phyloP scores from a whole-genome alignment of 352 stramenopile genomes.

The Aphanomyces stellatus region DNA sequence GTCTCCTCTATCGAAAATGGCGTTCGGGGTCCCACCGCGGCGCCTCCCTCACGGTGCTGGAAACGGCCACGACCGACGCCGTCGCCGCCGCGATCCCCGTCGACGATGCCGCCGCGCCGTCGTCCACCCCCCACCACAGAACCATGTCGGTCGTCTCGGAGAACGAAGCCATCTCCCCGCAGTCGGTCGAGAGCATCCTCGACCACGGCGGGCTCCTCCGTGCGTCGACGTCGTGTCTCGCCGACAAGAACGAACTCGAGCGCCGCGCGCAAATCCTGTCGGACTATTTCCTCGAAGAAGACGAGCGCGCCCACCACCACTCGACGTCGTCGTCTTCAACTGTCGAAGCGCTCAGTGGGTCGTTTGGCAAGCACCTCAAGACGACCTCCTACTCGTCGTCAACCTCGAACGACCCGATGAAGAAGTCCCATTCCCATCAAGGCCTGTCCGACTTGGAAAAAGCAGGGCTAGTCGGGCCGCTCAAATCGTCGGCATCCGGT shows the following conservation, averaged over 20 bases:
- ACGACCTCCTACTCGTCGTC: slow-evolving; percentile 11
- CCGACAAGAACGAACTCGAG: not conserved
- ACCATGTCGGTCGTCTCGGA: not conserved
- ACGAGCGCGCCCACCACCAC: not conserved
- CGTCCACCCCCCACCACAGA: not conserved
- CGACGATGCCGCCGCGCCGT: not conserved
- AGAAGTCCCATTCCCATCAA: slow-evolving; percentile 72
- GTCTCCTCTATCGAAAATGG: slow-evolving; percentile 73
- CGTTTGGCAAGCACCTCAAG: slow-evolving; percentile 39
- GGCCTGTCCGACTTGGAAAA: slow-evolving; percentile 75
- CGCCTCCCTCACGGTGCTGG: slow-evolving; percentile 19
- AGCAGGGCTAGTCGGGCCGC: slow-evolving; percentile 26
- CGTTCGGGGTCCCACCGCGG: slow-evolving; percentile 48
- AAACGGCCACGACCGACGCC: not conserved
- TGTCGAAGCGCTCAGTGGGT: slow-evolving; percentile 35
- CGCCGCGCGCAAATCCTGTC: not conserved
- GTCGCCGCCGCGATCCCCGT: not conserved
- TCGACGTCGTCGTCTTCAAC: not conserved
- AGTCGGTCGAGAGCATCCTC: not conserved
- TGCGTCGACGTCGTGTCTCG: not conserved
- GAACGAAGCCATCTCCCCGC: not conserved
- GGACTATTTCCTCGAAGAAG: not conserved
- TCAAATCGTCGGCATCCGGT: slow-evolving; percentile 65
- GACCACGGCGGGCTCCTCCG: not conserved
- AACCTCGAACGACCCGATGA: slow-evolving; percentile 50